These are phyloP conservation scores for Paramecium biaurelia DNA, from an alignment of 73 alveolate genomes.

Conservation along the genomic window DNA sequence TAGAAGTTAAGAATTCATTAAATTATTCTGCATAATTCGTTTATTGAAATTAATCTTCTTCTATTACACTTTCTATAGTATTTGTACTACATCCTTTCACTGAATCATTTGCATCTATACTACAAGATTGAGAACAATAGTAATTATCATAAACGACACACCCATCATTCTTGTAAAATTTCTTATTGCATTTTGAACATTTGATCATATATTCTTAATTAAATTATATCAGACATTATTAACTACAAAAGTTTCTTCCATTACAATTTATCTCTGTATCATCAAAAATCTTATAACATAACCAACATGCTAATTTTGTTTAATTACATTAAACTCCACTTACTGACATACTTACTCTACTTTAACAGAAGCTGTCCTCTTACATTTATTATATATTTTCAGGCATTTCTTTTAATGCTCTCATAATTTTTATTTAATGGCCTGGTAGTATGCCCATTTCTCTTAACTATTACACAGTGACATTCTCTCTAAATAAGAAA, in stretches of 20 bases:
- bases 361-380: background rate
- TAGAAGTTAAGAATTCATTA: slow-evolving; percentile 44
- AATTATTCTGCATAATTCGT: slow-evolving; percentile 29
- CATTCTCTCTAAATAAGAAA: slow-evolving; percentile 37
- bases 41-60: background rate
- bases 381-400: background rate
- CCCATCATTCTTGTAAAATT: slow-evolving; percentile 45
- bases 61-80: slow-evolving; percentile 31
- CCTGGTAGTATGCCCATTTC: slow-evolving; percentile 54
- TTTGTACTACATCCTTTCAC: slow-evolving; percentile 27
- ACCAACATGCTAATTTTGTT: slow-evolving; percentile 37
- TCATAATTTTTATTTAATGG: slow-evolving; percentile 19
- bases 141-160: slow-evolving; percentile 21
- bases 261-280: background rate
- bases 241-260: slow-evolving; percentile 32
- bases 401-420: slow-evolving; percentile 12
- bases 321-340: slow-evolving; percentile 16
- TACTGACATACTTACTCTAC: slow-evolving; percentile 18
- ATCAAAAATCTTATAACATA: slow-evolving; percentile 15
- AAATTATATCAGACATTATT: slow-evolving; percentile 3
- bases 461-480: slow-evolving; percentile 34
- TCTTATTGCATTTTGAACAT: slow-evolving; percentile 2
- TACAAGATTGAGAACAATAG: slow-evolving; percentile 32
- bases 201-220: background rate
- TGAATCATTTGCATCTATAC: slow-evolving; percentile 5